Percentiles rank a stretch among this genome's conserved stretches.
Conservation (phyloP, 805 yeast species). For the Candida insectorum region DNA sequence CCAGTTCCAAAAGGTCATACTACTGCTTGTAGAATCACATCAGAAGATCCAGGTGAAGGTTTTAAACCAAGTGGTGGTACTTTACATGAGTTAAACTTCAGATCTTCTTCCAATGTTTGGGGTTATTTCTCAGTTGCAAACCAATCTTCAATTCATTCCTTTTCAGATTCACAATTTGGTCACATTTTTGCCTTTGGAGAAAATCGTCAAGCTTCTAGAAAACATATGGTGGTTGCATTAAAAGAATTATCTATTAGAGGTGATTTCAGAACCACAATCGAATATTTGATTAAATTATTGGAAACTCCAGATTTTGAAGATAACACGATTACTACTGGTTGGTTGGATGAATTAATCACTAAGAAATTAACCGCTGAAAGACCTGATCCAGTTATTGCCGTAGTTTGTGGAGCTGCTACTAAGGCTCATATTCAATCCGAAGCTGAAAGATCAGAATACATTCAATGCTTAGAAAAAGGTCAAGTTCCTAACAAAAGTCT, state of each 20-base stretch:
- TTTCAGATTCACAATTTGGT: slow-evolving; percentile 98
- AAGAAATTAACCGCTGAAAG: slow-evolving; percentile 95
- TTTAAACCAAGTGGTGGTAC: slow-evolving; percentile 98
- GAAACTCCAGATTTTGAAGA: slow-evolving; percentile 97
- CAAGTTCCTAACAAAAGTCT: slow-evolving; percentile 85
- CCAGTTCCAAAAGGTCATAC: slow-evolving; percentile 98
- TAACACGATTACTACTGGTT: slow-evolving; percentile 96
- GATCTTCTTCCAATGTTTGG: slow-evolving; percentile 98
- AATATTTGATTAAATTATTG: slow-evolving; percentile 87
- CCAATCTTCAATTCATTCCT: slow-evolving; percentile 95
- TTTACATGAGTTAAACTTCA: slow-evolving; percentile 90
- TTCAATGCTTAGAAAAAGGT: slow-evolving; percentile 83
- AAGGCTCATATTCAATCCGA: slow-evolving; percentile 82
- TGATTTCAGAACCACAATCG: slow-evolving; percentile 97
- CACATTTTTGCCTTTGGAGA: slow-evolving; percentile 99
- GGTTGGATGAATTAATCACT: slow-evolving; percentile 95
- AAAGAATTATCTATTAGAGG: slow-evolving; percentile 96
- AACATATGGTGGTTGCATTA: slow-evolving; percentile 98
- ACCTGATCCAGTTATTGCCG: slow-evolving; percentile 89
- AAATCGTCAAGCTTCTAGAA: slow-evolving; percentile 95
- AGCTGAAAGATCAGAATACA: slow-evolving; percentile 65
- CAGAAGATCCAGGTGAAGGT: slow-evolving; percentile 99
- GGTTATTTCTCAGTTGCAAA: slow-evolving; percentile 98
- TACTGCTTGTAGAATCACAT: slow-evolving; percentile 98
- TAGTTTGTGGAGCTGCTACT: slow-evolving; percentile 97